Evolutionary conservation across 2,329 filamentous ascomycete genomes (phyloP), one percentile per base, ranked within the genome.

Genomic region (Xylaria hypoxylon): DNA sequence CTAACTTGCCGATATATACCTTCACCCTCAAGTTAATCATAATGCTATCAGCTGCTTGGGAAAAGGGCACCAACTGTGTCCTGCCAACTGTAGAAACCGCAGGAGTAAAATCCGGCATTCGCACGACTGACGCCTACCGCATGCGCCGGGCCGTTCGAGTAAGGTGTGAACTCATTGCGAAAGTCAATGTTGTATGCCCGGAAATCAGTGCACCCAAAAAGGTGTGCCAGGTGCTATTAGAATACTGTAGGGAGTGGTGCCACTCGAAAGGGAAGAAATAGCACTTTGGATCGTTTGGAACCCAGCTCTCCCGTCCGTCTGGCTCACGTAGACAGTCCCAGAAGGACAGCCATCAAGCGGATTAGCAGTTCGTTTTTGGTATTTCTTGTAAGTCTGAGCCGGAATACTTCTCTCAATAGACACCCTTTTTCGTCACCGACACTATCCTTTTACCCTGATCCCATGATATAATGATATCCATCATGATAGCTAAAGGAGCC

Each of bases 181-280:
- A 91, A 88, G 72, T 92, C 85, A 44, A 92, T 79, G 71, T 91
- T 91, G 76, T 92, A 91, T 0, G 84, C 87, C 8, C 88, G 81
- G 75, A 92, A 91, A 73, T 91, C 84, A 0, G 71, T 75, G 72
- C 85, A 89, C 2, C 89, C 89, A 67, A 90, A 90, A 0, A 88
- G 88, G 91, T 65, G 81, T 83, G 0, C 89, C 89, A 0, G 87
- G 81, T 0, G 85, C 83, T 51, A 91, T 84, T 13, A 91, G 82
- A 70, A 91, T 90, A 19, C 83, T 82, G 63, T 85, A 80, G 0
- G 83, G 74, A 5, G 77, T 77, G 17, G 79, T 80, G 71, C 85
- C 74, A 40, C 81, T 77, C 0, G 78, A 76, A 0, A 82, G 64
- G 1, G 79, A 82, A 24, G 76, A 70, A 33, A 83, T 82, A 8